These are phyloP conservation scores for Aspergillus cavernicola DNA, from an alignment of 495 filamentous ascomycete genomes.

Conservation along the genomic window DNA sequence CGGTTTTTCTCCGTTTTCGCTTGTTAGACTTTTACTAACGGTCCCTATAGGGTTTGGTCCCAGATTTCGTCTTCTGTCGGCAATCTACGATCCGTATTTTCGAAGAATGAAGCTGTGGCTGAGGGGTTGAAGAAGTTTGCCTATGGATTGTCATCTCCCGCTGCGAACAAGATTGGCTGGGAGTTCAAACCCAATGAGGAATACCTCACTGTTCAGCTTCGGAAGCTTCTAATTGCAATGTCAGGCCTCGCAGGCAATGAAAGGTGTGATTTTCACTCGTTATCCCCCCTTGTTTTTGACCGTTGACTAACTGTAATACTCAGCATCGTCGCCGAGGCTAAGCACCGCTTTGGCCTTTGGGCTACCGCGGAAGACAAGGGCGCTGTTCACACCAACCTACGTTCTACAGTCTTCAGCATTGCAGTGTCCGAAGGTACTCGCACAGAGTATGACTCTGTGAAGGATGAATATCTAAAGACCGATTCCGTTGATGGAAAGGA, in stretches of 20 bases:
- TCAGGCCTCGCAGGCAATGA: conserved; percentile 73
- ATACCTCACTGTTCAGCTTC: conserved; percentile 74
- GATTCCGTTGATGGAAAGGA: conserved; percentile 87
- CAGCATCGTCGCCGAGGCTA: conserved; percentile 66
- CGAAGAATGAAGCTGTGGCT: conserved; percentile 52
- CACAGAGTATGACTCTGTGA: conserved; percentile 66
- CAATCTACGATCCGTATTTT: conserved; percentile 62
- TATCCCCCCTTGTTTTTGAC: background rate
- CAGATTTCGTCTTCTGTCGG: conserved; percentile 70
- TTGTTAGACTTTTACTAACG: no score
- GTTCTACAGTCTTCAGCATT: conserved; percentile 73
- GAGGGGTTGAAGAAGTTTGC: conserved; percentile 70
- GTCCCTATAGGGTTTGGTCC: conserved; percentile 63
- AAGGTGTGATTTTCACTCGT: conserved; percentile 44
- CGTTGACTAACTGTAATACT: conserved; percentile 20
- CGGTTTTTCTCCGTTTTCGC: no score
- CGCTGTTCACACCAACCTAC: conserved; percentile 76
- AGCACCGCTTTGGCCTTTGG: conserved; percentile 72
- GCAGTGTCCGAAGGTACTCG: conserved; percentile 66
- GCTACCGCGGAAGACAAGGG: conserved; percentile 57
- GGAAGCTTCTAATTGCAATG: conserved; percentile 70
- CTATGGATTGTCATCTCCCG: conserved; percentile 63
- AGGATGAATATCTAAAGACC: conserved; percentile 76
- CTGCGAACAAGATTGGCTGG: conserved; percentile 81
- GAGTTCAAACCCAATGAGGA: conserved; percentile 71